These are phyloP conservation scores for Backusella liffmaniae DNA, from an alignment of 192 early-diverging fungal genomes.

Conservation along the genomic window DNA sequence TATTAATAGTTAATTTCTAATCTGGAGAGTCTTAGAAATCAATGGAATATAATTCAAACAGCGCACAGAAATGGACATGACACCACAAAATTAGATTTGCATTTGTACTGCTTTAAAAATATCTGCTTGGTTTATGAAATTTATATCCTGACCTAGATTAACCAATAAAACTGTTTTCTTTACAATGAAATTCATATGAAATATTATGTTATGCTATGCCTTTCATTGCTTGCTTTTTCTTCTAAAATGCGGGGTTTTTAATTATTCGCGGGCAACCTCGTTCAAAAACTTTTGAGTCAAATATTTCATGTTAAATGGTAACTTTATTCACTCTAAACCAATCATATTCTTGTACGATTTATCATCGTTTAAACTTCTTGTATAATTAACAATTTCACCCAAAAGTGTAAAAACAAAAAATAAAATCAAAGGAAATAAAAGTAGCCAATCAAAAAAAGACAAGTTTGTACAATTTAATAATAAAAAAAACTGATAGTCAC, in stretches of 20 bases:
- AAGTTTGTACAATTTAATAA: conserved; percentile 8
- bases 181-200: background rate
- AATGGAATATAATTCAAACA: background rate
- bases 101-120: background rate
- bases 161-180: background rate
- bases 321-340: background rate
- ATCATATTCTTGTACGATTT: background rate
- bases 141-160: background rate
- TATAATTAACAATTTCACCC: background rate
- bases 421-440: background rate
- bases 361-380: background rate
- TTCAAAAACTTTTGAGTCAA: background rate
- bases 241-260: background rate
- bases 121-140: background rate
- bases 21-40: background rate
- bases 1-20: background rate
- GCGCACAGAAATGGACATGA: background rate
- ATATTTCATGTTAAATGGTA: background rate
- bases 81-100: background rate
- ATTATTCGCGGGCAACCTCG: conserved; percentile 1
- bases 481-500: conserved; percentile 8
- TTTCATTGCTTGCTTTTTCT: background rate
- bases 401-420: background rate
- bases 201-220: background rate
- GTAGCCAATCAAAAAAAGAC: background rate